phyloP scores from a whole-genome alignment of 495 filamentous ascomycete species.

The Hypoxylon cercidicola region DNA sequence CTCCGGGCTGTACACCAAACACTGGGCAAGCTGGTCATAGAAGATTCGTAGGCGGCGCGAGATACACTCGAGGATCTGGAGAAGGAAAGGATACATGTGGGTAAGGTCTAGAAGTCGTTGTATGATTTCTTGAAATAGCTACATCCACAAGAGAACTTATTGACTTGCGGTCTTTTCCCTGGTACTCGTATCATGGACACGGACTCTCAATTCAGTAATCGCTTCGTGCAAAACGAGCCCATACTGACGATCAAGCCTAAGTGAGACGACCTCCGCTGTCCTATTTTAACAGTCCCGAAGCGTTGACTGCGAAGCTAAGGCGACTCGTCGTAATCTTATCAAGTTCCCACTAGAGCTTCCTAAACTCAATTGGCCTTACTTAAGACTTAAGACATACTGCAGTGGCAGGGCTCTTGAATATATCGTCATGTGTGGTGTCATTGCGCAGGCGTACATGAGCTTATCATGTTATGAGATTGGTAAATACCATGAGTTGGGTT shows the following conservation, averaged over 20 bases:
- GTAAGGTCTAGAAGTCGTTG: no score
- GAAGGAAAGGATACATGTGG: no score
- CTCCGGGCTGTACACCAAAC: conserved; percentile 56
- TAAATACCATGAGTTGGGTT: not conserved
- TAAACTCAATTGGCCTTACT: conserved; percentile 12
- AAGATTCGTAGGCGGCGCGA: conserved; percentile 58
- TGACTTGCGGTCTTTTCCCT: not conserved
- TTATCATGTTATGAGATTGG: not conserved
- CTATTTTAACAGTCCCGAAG: conserved; percentile 14
- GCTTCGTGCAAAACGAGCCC: conserved; percentile 25
- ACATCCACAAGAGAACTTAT: no score
- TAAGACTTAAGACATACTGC: not conserved
- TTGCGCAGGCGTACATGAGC: no score
- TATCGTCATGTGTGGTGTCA: not conserved
- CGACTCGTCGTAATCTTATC: conserved; percentile 18
- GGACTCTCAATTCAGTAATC: not conserved
- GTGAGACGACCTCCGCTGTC: conserved; percentile 21
- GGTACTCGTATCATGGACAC: not conserved
- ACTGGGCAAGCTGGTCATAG: conserved; percentile 57
- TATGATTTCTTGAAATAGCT: no score
- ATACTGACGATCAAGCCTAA: conserved; percentile 30
- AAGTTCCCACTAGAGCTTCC: not conserved
- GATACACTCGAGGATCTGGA: conserved; percentile 61
- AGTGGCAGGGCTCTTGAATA: not conserved
- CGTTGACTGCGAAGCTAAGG: conserved; percentile 19